These are phyloP conservation scores for Saururus chinensis DNA, from an alignment of 164 flowering plant species.

Conservation along the genomic window DNA sequence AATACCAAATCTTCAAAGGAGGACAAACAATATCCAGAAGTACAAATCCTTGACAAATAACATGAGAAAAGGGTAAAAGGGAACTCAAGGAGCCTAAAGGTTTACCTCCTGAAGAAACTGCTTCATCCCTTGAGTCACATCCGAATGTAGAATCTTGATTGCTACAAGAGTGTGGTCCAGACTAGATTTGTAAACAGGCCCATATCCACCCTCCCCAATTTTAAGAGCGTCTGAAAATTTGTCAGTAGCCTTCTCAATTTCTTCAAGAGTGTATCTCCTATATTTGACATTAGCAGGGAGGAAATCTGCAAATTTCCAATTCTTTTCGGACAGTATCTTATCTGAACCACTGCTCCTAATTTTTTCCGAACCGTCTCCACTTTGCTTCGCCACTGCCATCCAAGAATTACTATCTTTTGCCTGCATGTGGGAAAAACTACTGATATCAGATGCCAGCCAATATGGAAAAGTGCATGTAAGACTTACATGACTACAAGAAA, in stretches of 20 bases:
- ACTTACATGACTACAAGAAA: not conserved
- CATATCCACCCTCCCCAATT: constrained; percentile 86
- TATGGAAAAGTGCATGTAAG: not conserved
- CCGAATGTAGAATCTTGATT: constrained; percentile 52
- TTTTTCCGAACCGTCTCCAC: not conserved
- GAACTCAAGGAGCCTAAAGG: not conserved
- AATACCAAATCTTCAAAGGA: not conserved
- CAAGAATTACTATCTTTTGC: constrained; percentile 23
- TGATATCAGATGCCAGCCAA: not conserved
- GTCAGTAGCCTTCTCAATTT: constrained; percentile 51
- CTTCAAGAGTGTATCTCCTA: constrained; percentile 46
- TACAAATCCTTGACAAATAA: not conserved
- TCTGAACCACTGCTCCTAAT: not conserved
- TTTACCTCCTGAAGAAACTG: constrained; percentile 72
- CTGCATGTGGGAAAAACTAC: constrained; percentile 18
- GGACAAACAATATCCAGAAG: not conserved
- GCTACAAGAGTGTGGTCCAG: constrained; percentile 57
- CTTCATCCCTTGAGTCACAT: constrained; percentile 42
- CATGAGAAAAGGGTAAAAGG: not conserved
- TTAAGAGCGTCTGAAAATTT: constrained; percentile 30
- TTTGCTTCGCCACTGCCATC: constrained; percentile 21
- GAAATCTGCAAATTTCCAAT: too few relatives aligned
- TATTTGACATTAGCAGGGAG: constrained; percentile 9
- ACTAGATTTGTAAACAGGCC: constrained; percentile 54
- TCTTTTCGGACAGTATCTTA: too few relatives aligned